Percentiles rank a stretch among this genome's conserved stretches.
These are phyloP conservation scores for Euphorbia lathyris DNA, from an alignment of 345 rosid species.

Conservation along the genomic window DNA sequence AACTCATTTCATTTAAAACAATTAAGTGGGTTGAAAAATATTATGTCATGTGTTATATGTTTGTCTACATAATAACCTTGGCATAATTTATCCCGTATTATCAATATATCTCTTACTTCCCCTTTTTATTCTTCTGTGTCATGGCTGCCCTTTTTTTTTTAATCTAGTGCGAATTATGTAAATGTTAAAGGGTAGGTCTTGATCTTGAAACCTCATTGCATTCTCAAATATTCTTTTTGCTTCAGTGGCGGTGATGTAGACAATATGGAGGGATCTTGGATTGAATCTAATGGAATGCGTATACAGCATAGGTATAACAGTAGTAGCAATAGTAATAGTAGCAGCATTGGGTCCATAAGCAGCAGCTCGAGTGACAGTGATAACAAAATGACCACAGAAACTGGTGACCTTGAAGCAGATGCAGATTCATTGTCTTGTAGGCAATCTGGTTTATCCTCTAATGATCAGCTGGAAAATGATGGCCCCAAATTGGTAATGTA, in stretches of 20 bases:
- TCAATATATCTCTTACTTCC: not conserved
- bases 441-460: conserved; percentile 80
- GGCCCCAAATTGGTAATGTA: conserved; percentile 58
- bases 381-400: conserved; percentile 55
- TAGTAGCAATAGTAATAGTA: conserved; percentile 89
- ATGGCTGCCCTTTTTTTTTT: not conserved
- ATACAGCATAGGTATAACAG: conserved; percentile 67
- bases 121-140: not conserved
- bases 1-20: not conserved
- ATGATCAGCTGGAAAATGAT: conserved; percentile 66
- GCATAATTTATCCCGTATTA: not conserved
- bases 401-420: conserved; percentile 95
- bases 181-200: conserved; percentile 4
- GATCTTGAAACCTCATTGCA: conserved; percentile 15
- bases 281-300: conserved; percentile 54
- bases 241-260: conserved; percentile 72
- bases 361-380: conserved; percentile 91
- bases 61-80: not conserved
- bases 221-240: conserved; percentile 20
- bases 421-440: conserved; percentile 95
- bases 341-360: conserved; percentile 89
- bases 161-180: not conserved
- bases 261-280: conserved; percentile 56
- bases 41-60: not conserved
- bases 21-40: not conserved